These are phyloP conservation scores for Yarrowia keelungensis DNA, from an alignment of 805 yeast species.

Conservation along the genomic window DNA sequence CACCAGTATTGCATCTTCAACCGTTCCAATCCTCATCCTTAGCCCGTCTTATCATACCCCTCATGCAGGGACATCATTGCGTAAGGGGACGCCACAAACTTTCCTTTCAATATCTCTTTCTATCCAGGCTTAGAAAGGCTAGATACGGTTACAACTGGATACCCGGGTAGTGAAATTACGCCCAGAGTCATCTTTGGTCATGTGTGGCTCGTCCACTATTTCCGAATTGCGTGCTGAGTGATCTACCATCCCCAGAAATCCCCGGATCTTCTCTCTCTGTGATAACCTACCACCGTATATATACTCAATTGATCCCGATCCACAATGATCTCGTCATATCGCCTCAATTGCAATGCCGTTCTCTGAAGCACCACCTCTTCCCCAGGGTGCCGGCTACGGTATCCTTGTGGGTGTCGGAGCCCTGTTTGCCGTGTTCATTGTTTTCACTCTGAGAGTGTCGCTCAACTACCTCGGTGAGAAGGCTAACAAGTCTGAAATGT, in stretches of 20 bases:
- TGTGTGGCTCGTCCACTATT: slow-evolving; percentile 33
- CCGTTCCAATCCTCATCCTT: background rate
- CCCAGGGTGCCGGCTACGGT: slow-evolving; percentile 75
- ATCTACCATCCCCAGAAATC: background rate
- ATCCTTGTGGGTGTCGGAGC: slow-evolving; percentile 82
- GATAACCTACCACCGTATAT: slow-evolving; percentile 11
- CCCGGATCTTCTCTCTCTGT: background rate
- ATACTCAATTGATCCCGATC: slow-evolving; percentile 3
- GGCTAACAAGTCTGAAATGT: slow-evolving; percentile 45
- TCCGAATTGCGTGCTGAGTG: slow-evolving; percentile 32
- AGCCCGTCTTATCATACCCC: slow-evolving; percentile 1
- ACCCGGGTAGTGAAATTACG: slow-evolving; percentile 1
- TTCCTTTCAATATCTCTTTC: background rate
- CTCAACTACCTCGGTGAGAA: slow-evolving; percentile 42
- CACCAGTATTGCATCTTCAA: background rate
- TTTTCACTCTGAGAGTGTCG: slow-evolving; percentile 46
- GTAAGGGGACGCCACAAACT: slow-evolving; percentile 26
- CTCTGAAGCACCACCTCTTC: slow-evolving; percentile 32
- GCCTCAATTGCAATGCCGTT: slow-evolving; percentile 7
- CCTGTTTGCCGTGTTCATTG: slow-evolving; percentile 56
- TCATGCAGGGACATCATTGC: slow-evolving; percentile 32
- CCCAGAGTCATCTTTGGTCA: slow-evolving; percentile 11
- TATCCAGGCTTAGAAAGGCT: background rate
- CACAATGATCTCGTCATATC: background rate
- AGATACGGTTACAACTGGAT: background rate